Percentiles rank a stretch among this genome's conserved stretches.
Conservation (phyloP, 805 yeast genomes). For the Candida endomychidarum region DNA sequence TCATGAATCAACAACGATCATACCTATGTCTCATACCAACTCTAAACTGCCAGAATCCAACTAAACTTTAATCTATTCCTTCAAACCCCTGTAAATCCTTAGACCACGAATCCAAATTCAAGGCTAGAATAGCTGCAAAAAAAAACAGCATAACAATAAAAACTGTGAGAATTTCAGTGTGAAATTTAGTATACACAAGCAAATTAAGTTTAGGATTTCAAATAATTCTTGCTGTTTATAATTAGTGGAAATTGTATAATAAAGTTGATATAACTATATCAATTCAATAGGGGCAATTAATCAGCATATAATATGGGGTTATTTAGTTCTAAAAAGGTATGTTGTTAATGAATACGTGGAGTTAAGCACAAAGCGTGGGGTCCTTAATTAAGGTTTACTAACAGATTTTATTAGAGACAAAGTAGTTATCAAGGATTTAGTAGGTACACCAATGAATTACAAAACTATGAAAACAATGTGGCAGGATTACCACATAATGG, state of each 20-base stretch:
- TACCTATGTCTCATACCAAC: no score
- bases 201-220: slow-evolving; percentile 1
- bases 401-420: slow-evolving; percentile 3
- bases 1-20: no score
- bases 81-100: no score
- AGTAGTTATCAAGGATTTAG: slow-evolving; percentile 27
- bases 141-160: not conserved
- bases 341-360: no score
- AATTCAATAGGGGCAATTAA: no score
- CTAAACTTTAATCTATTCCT: no score
- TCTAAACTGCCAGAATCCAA: no score
- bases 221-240: no score
- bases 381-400: no score
- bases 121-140: slow-evolving; percentile 4
- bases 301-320: slow-evolving; percentile 5
- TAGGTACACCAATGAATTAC: slow-evolving; percentile 30
- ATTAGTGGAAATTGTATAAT: no score
- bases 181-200: slow-evolving; percentile 3
- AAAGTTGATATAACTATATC: no score
- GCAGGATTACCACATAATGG: slow-evolving; percentile 24
- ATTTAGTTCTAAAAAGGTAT: slow-evolving; percentile 15
- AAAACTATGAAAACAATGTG: slow-evolving; percentile 19
- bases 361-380: no score
- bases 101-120: not conserved
- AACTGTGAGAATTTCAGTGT: not conserved